Evolutionary conservation across 169 alveolate genomes (phyloP).

Genomic region (Plasmodium vivax): DNA sequence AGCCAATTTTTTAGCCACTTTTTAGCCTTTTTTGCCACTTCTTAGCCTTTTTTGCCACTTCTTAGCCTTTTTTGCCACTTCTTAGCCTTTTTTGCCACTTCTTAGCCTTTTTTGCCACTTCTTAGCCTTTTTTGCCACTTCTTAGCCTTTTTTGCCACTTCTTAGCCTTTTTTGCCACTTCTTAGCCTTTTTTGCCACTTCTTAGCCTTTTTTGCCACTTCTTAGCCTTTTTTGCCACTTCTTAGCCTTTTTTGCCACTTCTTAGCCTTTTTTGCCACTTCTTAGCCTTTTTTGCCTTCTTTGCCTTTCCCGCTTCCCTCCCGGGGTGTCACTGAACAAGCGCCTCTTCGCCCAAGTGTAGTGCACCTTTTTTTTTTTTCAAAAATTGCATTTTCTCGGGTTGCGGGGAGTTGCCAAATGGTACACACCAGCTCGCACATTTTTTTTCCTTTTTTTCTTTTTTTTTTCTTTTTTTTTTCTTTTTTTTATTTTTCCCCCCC

Average conservation of each 20-base stretch:
- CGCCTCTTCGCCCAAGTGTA: not conserved
- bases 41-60: not conserved
- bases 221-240: not conserved
- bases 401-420: not conserved
- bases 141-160: too few relatives aligned
- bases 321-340: not conserved
- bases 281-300: too few relatives aligned
- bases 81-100: too few relatives aligned
- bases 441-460: too few relatives aligned
- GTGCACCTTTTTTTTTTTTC: not conserved
- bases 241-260: too few relatives aligned
- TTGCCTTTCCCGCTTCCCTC: not conserved
- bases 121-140: not conserved
- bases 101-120: not conserved
- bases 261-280: too few relatives aligned
- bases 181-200: too few relatives aligned
- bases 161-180: too few relatives aligned
- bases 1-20: not conserved
- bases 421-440: not conserved
- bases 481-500: not conserved
- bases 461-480: too few relatives aligned
- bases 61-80: too few relatives aligned
- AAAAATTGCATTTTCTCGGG: not conserved
- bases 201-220: not conserved
- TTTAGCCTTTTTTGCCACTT: not conserved